A percentile compares a stretch with the other conserved stretches of the same genome.
These are phyloP conservation scores for Suaeda aralocaspica DNA, from an alignment of 148 eudicot genomes.

Conservation along the genomic window DNA sequence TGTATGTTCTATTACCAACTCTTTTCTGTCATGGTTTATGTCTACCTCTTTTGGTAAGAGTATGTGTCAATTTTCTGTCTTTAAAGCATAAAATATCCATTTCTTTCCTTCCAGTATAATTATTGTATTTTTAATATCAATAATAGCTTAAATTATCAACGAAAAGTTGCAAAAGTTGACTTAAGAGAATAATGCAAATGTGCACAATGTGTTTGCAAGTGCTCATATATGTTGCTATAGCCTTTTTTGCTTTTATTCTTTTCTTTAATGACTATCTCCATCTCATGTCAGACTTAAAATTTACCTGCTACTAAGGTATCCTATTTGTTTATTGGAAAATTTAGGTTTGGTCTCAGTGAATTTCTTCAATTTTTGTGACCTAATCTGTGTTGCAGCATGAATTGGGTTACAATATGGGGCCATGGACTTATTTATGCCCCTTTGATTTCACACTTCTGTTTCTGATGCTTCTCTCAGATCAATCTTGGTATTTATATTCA, in stretches of 20 bases:
- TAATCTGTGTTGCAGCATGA: background rate
- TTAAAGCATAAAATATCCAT: background rate
- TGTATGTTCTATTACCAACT: slow-evolving; percentile 44
- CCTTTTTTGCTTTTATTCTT: background rate
- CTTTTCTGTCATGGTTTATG: background rate
- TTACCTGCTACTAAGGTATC: background rate
- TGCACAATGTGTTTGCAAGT: background rate
- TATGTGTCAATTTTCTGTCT: background rate
- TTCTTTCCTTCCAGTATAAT: background rate
- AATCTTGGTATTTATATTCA: slow-evolving; percentile 83
- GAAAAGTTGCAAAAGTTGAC: background rate
- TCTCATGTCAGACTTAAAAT: background rate
- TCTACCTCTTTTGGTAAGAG: background rate
- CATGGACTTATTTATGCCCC: background rate
- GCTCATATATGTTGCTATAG: background rate
- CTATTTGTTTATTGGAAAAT: too few species aligned
- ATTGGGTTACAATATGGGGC: background rate
- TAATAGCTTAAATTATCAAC: background rate
- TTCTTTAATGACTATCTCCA: background rate
- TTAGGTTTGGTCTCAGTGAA: too few species aligned
- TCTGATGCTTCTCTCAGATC: slow-evolving; percentile 46
- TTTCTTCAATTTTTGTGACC: background rate
- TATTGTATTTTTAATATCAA: background rate
- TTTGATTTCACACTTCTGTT: background rate
- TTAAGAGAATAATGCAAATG: background rate